Base-by-base conservation (phyloP, 345 rosid genomes). In the Pistacia vera region DNA sequence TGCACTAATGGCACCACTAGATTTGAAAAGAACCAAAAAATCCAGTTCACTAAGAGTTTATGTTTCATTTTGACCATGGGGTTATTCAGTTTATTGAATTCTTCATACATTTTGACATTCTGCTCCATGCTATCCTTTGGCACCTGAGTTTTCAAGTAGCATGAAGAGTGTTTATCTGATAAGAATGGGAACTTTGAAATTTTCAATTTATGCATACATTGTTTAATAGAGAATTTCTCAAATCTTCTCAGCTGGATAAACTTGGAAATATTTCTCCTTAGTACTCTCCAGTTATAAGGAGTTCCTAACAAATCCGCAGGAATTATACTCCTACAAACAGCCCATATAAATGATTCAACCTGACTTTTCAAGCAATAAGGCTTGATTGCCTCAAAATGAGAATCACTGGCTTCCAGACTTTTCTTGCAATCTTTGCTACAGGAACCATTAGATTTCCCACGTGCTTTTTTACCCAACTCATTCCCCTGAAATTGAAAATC, bases 341-440 rank as follows among this genome's bases (percentile, higher is more conserved):
- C 95, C 98, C 97, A 93, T 81, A 93, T 63, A 79, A 91, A 95
- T 71, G 95, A 90, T 38, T 87, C 88, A 46, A 93, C 93, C 86
- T 25, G 92, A 77, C 79, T 80, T 66, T 83, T 85, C 12, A 83
- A 83, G 88, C 98, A 91, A 74, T 82, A 85, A 10, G 84, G 74
- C 82, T 75, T 88, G 28, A 76, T 56, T 79, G 73, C 80, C 78
- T 75, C 75, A 35, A 58, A 69, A 72, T 70, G 75, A 14, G 72
- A 73, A 80, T 80, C 44, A 41, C 33, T 79, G 10, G 59, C 68
- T 33, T 63, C 80, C 14, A 11, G 66, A n/a, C 48, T 56, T 72
- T 25, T 25, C 44, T 74, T 77, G 66, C 63, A 64, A 56, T 48
- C 61, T 68, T 76, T 70, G 66, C 61, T 35, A 59, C 63, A 38